Evolutionary conservation across 345 rosid genomes (phyloP).

Genomic region (Boechera divaricarpa): DNA sequence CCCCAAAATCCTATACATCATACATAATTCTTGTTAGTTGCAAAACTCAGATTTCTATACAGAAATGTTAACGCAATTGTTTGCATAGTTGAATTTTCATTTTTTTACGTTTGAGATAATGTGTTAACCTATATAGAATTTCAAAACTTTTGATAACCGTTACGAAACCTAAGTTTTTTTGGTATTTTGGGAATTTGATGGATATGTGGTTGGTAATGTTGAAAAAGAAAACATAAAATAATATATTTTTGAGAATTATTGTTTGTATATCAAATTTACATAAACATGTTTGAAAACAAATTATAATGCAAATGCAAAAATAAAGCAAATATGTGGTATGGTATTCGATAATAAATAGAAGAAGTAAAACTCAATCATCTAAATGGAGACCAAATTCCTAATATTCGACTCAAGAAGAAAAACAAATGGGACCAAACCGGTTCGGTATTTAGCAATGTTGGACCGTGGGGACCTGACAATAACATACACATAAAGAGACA

Average conservation of each 20-base stretch:
- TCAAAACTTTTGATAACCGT: too few relatives aligned
- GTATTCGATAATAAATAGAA: not conserved
- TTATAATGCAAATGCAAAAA: not conserved
- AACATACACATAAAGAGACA: conserved; percentile 40
- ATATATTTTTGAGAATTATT: not conserved
- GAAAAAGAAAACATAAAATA: too few relatives aligned
- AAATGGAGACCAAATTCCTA: conserved; percentile 25
- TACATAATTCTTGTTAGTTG: not conserved
- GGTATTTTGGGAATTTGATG: not conserved
- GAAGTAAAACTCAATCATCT: not conserved
- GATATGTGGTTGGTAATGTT: not conserved
- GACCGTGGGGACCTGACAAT: conserved; percentile 46
- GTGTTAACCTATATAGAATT: not conserved
- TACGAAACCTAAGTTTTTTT: too few relatives aligned
- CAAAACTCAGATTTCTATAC: not conserved
- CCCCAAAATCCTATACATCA: not conserved
- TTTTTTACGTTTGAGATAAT: too few relatives aligned
- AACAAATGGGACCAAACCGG: conserved; percentile 46
- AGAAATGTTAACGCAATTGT: not conserved
- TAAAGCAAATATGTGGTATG: not conserved
- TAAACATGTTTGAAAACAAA: not conserved
- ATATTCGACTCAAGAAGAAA: conserved; percentile 20
- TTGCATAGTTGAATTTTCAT: not conserved
- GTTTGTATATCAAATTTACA: not conserved
- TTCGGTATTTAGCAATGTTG: conserved; percentile 43